Conservation (phyloP, 2,329 filamentous ascomycete genomes). For the Cercospora sojina region DNA sequence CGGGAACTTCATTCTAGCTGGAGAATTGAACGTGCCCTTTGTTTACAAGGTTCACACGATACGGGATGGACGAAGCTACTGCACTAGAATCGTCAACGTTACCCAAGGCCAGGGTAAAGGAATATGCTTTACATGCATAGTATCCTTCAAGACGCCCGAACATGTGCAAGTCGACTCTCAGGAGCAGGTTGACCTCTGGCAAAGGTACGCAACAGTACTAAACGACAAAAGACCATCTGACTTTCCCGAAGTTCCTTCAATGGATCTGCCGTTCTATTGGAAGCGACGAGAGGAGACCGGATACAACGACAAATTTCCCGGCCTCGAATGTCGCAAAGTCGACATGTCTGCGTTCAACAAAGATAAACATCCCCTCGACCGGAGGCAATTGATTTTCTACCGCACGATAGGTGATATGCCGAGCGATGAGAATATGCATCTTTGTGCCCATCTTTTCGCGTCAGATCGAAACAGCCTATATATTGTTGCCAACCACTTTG, state of each 20-base stretch:
- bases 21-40: slow-evolving; percentile 50
- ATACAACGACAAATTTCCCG: slow-evolving; percentile 44
- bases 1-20: slow-evolving; percentile 53
- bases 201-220: slow-evolving; percentile 39
- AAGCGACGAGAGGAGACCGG: slow-evolving; percentile 38
- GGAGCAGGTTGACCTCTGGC: slow-evolving; percentile 38
- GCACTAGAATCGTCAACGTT: slow-evolving; percentile 53
- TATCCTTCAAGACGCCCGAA: slow-evolving; percentile 53
- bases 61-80: slow-evolving; percentile 54
- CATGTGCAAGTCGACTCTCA: slow-evolving; percentile 37
- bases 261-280: slow-evolving; percentile 41
- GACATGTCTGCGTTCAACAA: slow-evolving; percentile 54
- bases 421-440: slow-evolving; percentile 53
- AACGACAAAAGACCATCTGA: slow-evolving; percentile 36
- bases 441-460: slow-evolving; percentile 58
- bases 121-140: slow-evolving; percentile 54
- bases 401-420: slow-evolving; percentile 43
- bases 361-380: slow-evolving; percentile 38
- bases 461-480: slow-evolving; percentile 57
- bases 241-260: slow-evolving; percentile 38
- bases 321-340: slow-evolving; percentile 52
- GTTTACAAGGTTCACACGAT: slow-evolving; percentile 53
- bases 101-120: slow-evolving; percentile 48
- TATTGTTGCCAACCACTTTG: slow-evolving; percentile 53
- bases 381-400: slow-evolving; percentile 49